Evolutionary conservation across 345 rosid species (phyloP).

Genomic region (Salix koriyanagi): DNA sequence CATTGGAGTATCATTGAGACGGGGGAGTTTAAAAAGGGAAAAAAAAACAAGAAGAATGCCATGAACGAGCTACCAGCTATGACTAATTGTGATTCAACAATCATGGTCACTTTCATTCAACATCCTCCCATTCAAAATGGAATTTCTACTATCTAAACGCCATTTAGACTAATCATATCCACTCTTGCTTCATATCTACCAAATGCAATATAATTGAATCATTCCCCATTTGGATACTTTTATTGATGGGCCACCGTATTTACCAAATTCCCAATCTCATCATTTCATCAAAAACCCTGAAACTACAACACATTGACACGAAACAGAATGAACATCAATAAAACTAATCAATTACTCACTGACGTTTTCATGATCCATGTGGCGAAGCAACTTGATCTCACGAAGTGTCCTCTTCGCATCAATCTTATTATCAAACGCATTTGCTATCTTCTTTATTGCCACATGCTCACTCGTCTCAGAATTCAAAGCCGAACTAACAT

Average conservation of each 20-base stretch:
- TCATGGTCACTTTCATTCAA: too few species aligned
- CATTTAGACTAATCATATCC: not conserved
- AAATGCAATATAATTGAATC: not conserved
- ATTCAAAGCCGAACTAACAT: constrained; percentile 56
- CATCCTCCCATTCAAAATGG: not conserved
- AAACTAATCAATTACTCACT: constrained; percentile 39
- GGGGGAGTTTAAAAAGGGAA: too few species aligned
- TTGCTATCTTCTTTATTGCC: constrained; percentile 80
- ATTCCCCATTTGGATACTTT: not conserved
- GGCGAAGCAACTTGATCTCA: constrained; percentile 94
- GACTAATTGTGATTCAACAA: not conserved
- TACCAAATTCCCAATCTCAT: not conserved
- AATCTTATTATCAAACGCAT: constrained; percentile 72
- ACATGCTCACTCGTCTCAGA: constrained; percentile 77
- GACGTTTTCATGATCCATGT: constrained; percentile 93
- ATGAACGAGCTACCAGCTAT: not conserved
- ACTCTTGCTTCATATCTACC: not conserved
- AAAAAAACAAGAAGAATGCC: not conserved
- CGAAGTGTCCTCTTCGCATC: constrained; percentile 95
- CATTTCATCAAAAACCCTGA: not conserved
- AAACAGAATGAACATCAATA: not conserved
- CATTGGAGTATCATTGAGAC: not conserved
- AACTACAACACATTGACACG: not conserved
- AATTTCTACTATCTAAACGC: not conserved
- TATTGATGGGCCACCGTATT: not conserved